Percentiles rank a stretch among this genome's conserved stretches.
Evolutionary conservation across 352 stramenopile genomes (phyloP).

Genomic region (Globisporangium viniferum): DNA sequence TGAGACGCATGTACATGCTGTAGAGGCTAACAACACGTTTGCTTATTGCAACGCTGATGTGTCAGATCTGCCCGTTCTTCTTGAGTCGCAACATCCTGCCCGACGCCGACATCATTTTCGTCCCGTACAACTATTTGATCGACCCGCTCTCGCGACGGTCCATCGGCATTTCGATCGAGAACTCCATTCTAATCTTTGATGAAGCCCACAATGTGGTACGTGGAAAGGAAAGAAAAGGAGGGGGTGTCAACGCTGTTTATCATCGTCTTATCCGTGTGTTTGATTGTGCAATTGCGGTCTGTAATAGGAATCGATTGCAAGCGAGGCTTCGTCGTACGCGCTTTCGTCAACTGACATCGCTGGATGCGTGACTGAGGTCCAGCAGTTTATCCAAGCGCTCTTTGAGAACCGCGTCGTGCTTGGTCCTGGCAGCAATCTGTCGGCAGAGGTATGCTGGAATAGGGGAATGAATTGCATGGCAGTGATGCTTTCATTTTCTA

Average conservation of each 20-base stretch:
- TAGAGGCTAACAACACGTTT: not conserved
- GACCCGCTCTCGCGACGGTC: constrained; percentile 89
- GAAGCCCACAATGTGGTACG: constrained; percentile 99
- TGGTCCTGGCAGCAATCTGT: constrained; percentile 45
- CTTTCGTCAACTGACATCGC: constrained; percentile 93
- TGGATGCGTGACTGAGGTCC: constrained; percentile 92
- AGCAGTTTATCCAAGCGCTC: constrained; percentile 76
- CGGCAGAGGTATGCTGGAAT: constrained; percentile 46
- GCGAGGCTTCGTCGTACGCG: constrained; percentile 96
- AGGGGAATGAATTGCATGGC: not conserved
- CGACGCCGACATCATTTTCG: constrained; percentile 95
- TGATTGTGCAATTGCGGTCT: not conserved
- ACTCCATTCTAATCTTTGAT: constrained; percentile 98
- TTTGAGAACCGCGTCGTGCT: constrained; percentile 59
- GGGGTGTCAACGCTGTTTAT: constrained; percentile 8
- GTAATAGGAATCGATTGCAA: constrained; percentile 81
- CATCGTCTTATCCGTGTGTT: not conserved
- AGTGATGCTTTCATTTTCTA: not conserved
- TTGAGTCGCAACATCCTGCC: constrained; percentile 88
- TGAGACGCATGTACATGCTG: not conserved
- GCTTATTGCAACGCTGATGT: not conserved
- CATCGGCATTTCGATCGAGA: constrained; percentile 94
- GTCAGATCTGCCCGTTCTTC: constrained; percentile 97
- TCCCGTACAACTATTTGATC: constrained; percentile 99
- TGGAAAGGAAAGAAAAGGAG: not conserved